Evolutionary conservation across 495 filamentous ascomycete genomes (phyloP), one percentile per base, ranked within the genome.

Genomic region (Aspergillus panamensis): DNA sequence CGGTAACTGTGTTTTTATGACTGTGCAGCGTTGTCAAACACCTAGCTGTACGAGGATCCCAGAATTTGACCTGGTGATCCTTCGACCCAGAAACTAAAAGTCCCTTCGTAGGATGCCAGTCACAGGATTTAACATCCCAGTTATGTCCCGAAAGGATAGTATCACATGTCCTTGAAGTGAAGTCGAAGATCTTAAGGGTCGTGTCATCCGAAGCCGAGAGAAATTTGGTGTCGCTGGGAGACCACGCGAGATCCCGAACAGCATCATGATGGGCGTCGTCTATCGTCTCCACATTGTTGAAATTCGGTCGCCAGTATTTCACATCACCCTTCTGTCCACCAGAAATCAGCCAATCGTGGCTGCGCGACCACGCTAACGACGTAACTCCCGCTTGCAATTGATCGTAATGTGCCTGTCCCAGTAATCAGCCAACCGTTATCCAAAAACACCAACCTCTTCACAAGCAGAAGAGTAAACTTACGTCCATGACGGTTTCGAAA

Each of bases 221-320:
- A 66, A 98, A 98, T 69, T 97, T 97, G 48, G 85, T 79, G 67
- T 98, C 94, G 60, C 87, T 96, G 1, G 94, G 94, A 50, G 89
- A 86, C 70, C 96, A 97, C 13, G 93, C 85, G n/a, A 98, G 76
- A 62, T 95, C 94, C 51, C 94, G 83, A 48, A 98, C 87, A 20
- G 94, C 85, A 64, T 96, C 91, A 57, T 80, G 82, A 67, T 97
- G 94, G 20, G 92, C 94, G 68, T 92, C 89, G 69, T 92, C 89
- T 43, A 98, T 89, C 31, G 87, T 89, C 70, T 97, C 90, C 57
- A 97, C 91, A 66, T 97, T 97, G 79, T 98, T 97, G 78, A 98
- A 97, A 71, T 97, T 98, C 3, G 94, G 91, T 66, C 96, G 91
- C 93, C 93, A 98, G 75, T 97, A 97, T 73, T 97, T 98, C 70